phyloP scores from a whole-genome alignment of 2,329 filamentous ascomycete genomes.

The Venturia aucupariae region DNA sequence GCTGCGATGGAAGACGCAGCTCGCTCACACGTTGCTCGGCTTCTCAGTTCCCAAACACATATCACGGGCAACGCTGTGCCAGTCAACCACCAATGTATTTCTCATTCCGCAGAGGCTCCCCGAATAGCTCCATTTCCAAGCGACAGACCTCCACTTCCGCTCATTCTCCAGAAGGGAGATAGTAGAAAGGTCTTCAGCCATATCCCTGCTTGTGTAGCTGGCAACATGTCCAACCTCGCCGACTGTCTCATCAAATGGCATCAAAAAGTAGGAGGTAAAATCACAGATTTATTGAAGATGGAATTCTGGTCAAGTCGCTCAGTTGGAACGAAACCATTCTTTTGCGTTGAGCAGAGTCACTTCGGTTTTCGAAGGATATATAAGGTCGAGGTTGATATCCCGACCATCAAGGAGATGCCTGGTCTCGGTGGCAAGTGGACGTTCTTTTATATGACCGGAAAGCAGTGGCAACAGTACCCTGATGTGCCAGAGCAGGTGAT shows the following conservation, averaged over 20 bases:
- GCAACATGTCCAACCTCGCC: slow-evolving; percentile 15
- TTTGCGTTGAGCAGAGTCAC: not conserved
- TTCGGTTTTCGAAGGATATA: not conserved
- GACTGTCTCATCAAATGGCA: slow-evolving; percentile 10
- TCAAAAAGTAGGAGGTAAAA: not conserved
- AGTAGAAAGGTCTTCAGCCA: not conserved
- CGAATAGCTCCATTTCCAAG: not conserved
- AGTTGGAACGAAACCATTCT: not conserved
- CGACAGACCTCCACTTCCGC: not conserved
- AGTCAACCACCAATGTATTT: not conserved
- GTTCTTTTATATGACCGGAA: not conserved
- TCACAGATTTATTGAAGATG: not conserved
- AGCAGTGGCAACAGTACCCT: not conserved
- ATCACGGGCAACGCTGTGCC: not conserved
- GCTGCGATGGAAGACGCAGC: not conserved
- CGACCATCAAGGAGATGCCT: not conserved
- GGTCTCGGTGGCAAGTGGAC: not conserved
- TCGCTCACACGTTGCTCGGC: not conserved
- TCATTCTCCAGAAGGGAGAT: not conserved
- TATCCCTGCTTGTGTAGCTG: not conserved
- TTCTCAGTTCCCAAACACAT: not conserved
- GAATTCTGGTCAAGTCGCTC: not conserved
- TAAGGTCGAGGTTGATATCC: not conserved
- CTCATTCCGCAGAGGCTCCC: not conserved
- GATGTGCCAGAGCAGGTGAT: not conserved